Conservation (phyloP, 225 moss, liverwort and hornwort species). For the Bryum argenteum region DNA sequence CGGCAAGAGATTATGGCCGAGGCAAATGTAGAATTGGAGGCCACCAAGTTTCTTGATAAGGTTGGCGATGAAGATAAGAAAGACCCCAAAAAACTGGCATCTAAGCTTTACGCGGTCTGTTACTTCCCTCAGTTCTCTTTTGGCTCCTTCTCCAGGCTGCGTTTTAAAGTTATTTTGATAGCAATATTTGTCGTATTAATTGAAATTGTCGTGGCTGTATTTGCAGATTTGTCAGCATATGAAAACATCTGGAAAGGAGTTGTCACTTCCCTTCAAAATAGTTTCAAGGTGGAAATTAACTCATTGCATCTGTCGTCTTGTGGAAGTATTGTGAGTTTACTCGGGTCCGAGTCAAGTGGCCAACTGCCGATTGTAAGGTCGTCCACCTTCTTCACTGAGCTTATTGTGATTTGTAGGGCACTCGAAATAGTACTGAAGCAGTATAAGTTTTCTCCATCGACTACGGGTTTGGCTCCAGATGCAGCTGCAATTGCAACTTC, state of each 20-base stretch:
- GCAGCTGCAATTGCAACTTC: slow-evolving; percentile 27
- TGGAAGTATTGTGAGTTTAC: slow-evolving; percentile 1
- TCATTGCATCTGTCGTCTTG: slow-evolving; percentile 4
- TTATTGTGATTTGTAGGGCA: slow-evolving; percentile 62
- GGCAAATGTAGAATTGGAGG: slow-evolving; percentile 80
- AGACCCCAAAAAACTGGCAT: slow-evolving; percentile 81
- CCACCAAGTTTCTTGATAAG: slow-evolving; percentile 83
- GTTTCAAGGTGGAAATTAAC: slow-evolving; percentile 71
- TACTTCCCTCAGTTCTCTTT: neutral
- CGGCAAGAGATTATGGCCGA: slow-evolving; percentile 53
- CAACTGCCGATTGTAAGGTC: slow-evolving; percentile 6
- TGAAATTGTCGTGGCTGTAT: slow-evolving; percentile 21
- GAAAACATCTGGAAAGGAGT: slow-evolving; percentile 77
- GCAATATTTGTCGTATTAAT: slow-evolving; percentile 18
- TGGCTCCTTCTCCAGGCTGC: slow-evolving; percentile 4
- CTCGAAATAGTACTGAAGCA: slow-evolving; percentile 75
- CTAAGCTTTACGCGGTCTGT: slow-evolving; percentile 79
- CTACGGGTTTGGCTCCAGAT: slow-evolving; percentile 42
- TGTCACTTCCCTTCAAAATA: slow-evolving; percentile 72
- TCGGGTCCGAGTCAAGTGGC: slow-evolving; percentile 13
- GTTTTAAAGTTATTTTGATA: neutral
- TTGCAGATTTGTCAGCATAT: slow-evolving; percentile 89
- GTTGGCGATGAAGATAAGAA: slow-evolving; percentile 89
- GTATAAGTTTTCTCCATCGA: slow-evolving; percentile 61
- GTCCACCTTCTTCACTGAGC: slow-evolving; percentile 14